Evolutionary conservation across 495 filamentous ascomycete genomes (phyloP).

Genomic region (Darksidea phi): DNA sequence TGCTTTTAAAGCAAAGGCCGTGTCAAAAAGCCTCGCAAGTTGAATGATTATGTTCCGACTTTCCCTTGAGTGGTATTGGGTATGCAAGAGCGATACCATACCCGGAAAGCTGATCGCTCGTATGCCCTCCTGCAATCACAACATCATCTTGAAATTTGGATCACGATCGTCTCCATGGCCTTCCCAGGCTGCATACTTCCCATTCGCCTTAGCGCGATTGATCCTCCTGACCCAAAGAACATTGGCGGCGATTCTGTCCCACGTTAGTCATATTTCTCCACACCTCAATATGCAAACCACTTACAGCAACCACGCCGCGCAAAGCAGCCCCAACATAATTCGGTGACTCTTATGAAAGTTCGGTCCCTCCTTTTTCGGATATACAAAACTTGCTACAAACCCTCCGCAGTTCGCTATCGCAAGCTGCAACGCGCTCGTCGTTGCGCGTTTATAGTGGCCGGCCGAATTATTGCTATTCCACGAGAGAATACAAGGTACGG

Average conservation of each 20-base stretch:
- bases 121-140: slow-evolving; percentile 44
- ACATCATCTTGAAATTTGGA: slow-evolving; percentile 61
- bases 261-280: background rate
- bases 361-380: slow-evolving; percentile 53
- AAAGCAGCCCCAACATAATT: slow-evolving; percentile 56
- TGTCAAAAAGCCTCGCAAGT: no score
- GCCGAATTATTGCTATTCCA: slow-evolving; percentile 35
- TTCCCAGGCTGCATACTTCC: slow-evolving; percentile 60
- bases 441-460: slow-evolving; percentile 34
- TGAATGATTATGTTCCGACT: no score
- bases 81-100: no score
- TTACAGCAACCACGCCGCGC: slow-evolving; percentile 65
- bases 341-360: slow-evolving; percentile 54
- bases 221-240: slow-evolving; percentile 65
- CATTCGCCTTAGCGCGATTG: slow-evolving; percentile 61
- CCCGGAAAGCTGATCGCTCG: no score
- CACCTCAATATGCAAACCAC: slow-evolving; percentile 35
- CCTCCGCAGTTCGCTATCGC: slow-evolving; percentile 53
- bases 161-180: slow-evolving; percentile 66
- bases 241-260: slow-evolving; percentile 57
- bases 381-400: slow-evolving; percentile 58
- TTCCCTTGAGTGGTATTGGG: no score
- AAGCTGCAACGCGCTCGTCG: slow-evolving; percentile 43
- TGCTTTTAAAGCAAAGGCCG: no score
- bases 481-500: slow-evolving; percentile 26